Evolutionary conservation across 768 basidiomycete species (phyloP).

Genomic region (Agrocybe chaxingu): DNA sequence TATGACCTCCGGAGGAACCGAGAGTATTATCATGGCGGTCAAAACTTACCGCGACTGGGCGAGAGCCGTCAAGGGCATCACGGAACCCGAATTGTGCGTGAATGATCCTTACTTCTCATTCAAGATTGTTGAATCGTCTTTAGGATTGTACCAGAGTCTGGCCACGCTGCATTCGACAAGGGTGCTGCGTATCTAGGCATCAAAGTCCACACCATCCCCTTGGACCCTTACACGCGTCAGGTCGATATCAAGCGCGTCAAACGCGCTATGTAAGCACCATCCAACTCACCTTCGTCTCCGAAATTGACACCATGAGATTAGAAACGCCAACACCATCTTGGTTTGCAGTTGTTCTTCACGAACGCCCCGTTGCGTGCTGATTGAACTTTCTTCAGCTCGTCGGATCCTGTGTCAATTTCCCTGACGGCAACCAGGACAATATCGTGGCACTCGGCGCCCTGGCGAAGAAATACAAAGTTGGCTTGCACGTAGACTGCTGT

Average conservation of each 20-base stretch:
- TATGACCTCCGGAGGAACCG: conserved; percentile 95
- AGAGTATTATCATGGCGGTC: conserved; percentile 92
- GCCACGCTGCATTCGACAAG: conserved; percentile 96
- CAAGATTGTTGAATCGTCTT: not conserved
- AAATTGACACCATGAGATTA: conserved; percentile 22
- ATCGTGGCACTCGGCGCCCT: conserved; percentile 76
- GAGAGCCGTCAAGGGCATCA: conserved; percentile 78
- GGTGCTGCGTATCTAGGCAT: conserved; percentile 84
- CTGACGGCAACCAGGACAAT: conserved; percentile 84
- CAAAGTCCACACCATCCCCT: conserved; percentile 85
- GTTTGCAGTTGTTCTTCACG: conserved; percentile 29
- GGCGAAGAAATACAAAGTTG: conserved; percentile 71
- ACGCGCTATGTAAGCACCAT: conserved; percentile 75
- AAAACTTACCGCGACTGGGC: conserved; percentile 97
- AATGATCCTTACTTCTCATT: not conserved
- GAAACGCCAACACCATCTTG: conserved; percentile 88
- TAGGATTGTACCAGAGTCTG: conserved; percentile 81
- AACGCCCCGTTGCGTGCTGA: not conserved
- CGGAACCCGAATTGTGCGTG: conserved; percentile 85
- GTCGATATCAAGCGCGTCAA: conserved; percentile 74
- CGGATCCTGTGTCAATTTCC: conserved; percentile 84
- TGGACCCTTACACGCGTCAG: conserved; percentile 72
- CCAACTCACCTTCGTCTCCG: not conserved
- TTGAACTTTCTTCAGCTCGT: conserved; percentile 51
- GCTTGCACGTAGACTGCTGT: conserved; percentile 94